A percentile compares a stretch with the other conserved stretches of the same genome.
Conservation (phyloP, 169 alveolate genomes). For the Plasmodium gaboni region DNA sequence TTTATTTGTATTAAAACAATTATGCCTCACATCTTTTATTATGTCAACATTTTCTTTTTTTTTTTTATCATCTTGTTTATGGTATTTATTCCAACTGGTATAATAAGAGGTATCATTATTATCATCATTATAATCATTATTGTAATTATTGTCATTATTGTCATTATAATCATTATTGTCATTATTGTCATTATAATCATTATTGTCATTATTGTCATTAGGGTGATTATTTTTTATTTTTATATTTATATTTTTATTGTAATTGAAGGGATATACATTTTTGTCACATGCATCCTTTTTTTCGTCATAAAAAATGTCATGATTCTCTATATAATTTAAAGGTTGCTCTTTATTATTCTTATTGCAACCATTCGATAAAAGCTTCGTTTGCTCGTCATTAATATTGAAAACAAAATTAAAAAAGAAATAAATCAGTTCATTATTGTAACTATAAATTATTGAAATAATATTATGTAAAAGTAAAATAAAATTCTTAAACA, state of each 20-base stretch:
- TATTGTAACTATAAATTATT: constrained; percentile 64
- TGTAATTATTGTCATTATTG: not conserved
- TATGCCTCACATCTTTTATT: too few relatives aligned
- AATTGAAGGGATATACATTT: too few relatives aligned
- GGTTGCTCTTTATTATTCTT: not conserved
- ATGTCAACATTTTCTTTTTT: too few relatives aligned
- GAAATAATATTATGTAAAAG: constrained; percentile 63
- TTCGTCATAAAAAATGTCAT: too few relatives aligned
- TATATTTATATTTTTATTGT: not conserved
- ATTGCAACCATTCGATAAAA: constrained; percentile 1
- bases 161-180: not conserved
- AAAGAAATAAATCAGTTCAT: constrained; percentile 37
- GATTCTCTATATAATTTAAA: too few relatives aligned
- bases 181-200: not conserved
- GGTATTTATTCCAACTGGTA: not conserved
- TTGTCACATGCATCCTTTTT: too few relatives aligned
- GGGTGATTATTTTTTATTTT: not conserved
- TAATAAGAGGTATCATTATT: not conserved
- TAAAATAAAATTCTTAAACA: constrained; percentile 50
- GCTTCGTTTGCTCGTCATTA: constrained; percentile 16
- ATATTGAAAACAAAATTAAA: constrained; percentile 57
- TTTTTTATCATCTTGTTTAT: not conserved
- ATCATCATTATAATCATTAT: not conserved
- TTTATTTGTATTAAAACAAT: too few relatives aligned
- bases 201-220: not conserved